Evolutionary conservation across 148 eudicot species (phyloP).

Genomic region (Vaccinium myrtillus): DNA sequence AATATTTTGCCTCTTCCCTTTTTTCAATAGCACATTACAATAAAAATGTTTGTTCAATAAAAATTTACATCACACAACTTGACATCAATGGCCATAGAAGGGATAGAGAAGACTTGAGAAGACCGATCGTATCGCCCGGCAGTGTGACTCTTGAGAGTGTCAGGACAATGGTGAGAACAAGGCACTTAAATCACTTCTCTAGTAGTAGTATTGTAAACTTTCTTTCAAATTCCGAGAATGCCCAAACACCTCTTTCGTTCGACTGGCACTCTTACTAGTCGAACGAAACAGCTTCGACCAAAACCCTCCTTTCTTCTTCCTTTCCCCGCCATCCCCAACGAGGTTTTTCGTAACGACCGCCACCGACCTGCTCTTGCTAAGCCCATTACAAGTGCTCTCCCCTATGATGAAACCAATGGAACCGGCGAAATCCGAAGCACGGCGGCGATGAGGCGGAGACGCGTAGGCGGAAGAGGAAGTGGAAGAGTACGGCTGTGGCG

Average conservation of each 20-base stretch:
- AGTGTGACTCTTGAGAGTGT: too few species aligned
- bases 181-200: not conserved
- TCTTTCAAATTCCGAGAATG: not conserved
- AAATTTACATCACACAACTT: not conserved
- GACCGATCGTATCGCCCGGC: not conserved
- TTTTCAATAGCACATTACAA: not conserved
- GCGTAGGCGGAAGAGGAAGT: not conserved
- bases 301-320: constrained; percentile 5
- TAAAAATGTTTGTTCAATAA: not conserved
- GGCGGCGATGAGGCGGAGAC: not conserved
- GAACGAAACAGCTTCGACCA: not conserved
- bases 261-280: not conserved
- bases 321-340: not conserved
- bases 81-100: not conserved
- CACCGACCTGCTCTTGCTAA: not conserved
- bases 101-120: too few species aligned
- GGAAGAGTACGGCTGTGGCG: not conserved
- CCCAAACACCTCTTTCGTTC: not conserved
- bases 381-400: not conserved
- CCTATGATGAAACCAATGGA: not conserved
- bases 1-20: not conserved
- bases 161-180: not conserved
- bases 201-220: not conserved
- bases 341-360: not conserved
- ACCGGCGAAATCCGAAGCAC: not conserved